phyloP scores from a whole-genome alignment of 192 early-diverging fungal species.

The Bifiguratus adelaidae region DNA sequence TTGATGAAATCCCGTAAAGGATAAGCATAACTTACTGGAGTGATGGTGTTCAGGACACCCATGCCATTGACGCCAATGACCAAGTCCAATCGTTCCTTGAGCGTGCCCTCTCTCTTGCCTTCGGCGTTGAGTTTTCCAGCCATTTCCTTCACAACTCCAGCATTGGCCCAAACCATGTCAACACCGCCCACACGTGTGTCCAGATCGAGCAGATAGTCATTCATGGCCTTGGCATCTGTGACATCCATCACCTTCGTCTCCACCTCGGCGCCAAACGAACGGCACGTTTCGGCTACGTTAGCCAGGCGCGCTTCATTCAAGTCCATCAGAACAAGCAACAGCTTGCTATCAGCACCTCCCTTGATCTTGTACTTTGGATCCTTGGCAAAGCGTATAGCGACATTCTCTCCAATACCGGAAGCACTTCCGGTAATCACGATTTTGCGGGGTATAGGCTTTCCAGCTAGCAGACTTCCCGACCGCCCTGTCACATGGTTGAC shows the following conservation, averaged over 20 bases:
- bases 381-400: constrained; percentile 9
- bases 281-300: constrained; percentile 1
- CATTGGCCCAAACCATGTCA: constrained; percentile 9
- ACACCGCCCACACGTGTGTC: constrained; percentile 7
- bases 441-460: constrained; percentile 5
- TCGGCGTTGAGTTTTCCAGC: neutral
- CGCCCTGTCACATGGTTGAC: neutral
- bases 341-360: neutral
- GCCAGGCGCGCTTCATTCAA: constrained; percentile 1
- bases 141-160: constrained; percentile 5
- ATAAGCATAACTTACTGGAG: too few relatives aligned
- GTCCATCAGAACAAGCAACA: constrained; percentile 3
- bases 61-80: constrained; percentile 10
- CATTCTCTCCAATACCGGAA: constrained; percentile 14
- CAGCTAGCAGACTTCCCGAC: neutral
- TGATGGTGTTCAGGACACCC: constrained; percentile 6
- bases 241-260: constrained; percentile 5
- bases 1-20: too few relatives aligned
- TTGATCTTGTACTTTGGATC: neutral
- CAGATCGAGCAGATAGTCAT: constrained; percentile 2
- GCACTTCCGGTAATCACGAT: constrained; percentile 17
- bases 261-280: constrained; percentile 1
- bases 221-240: constrained; percentile 4
- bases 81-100: constrained; percentile 3
- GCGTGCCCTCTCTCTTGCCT: neutral